A percentile compares a stretch with the other conserved stretches of the same genome.
Conservation (phyloP, 352 stramenopile genomes). For the Globisporangium spinosum region DNA sequence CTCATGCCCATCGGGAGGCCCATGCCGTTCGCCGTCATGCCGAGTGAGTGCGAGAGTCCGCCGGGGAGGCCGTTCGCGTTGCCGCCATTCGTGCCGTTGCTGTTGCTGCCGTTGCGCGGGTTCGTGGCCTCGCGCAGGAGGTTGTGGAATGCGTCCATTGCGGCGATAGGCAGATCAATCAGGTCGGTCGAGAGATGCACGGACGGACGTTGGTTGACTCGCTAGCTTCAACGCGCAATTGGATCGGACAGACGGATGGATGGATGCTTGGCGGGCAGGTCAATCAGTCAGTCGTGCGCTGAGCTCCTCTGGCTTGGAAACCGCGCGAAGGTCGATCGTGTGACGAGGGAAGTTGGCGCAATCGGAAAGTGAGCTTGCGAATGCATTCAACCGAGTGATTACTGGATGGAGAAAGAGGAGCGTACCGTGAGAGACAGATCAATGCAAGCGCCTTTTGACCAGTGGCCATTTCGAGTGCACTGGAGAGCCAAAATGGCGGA, state of each 20-base stretch:
- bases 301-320: not conserved
- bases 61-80: slow-evolving; percentile 22
- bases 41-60: slow-evolving; percentile 38
- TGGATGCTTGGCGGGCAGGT: not conserved
- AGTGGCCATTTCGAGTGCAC: not conserved
- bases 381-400: slow-evolving; percentile 2
- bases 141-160: slow-evolving; percentile 80
- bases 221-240: slow-evolving; percentile 8
- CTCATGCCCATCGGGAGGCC: slow-evolving; percentile 21
- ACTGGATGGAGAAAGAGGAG: not conserved
- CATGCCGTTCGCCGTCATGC: slow-evolving; percentile 39
- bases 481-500: not conserved
- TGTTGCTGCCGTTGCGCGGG: slow-evolving; percentile 36
- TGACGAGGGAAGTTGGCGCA: slow-evolving; percentile 13
- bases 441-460: not conserved
- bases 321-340: not conserved
- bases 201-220: not conserved
- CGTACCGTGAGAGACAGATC: not conserved
- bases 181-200: not conserved
- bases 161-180: not conserved
- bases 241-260: not conserved
- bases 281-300: not conserved
- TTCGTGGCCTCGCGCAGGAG: slow-evolving; percentile 62
- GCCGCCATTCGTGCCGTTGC: slow-evolving; percentile 14
- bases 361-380: slow-evolving; percentile 12